Conservation (phyloP, 176 grass and related monocot species). For the Avena sativa region DNA sequence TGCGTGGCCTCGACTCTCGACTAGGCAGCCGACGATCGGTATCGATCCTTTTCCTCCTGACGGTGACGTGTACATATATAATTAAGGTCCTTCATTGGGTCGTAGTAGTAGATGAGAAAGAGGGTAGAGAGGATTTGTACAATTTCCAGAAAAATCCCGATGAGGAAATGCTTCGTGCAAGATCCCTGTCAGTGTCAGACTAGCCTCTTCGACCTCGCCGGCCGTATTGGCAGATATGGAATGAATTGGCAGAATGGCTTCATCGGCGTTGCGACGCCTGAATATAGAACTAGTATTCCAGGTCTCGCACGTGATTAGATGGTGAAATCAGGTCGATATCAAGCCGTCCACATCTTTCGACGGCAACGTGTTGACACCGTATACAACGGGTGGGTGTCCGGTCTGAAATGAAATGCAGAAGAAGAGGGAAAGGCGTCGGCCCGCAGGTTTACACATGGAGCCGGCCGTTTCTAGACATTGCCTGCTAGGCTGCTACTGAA, state of each 20-base stretch:
- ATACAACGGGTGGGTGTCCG: too few relatives aligned
- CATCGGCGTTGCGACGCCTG: background rate
- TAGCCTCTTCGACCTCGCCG: background rate
- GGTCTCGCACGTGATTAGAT: background rate
- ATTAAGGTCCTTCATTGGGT: background rate
- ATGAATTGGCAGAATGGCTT: background rate
- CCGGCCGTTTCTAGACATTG: too few relatives aligned
- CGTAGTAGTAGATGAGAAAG: constrained; percentile 2
- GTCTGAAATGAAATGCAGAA: too few relatives aligned
- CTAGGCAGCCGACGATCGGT: background rate
- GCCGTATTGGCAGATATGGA: background rate
- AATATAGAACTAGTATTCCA: background rate
- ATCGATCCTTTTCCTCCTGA: background rate
- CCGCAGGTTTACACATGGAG: too few relatives aligned
- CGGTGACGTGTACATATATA: constrained; percentile 19
- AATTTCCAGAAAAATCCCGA: background rate
- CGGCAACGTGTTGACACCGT: background rate
- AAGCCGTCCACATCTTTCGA: background rate
- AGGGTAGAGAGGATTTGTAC: background rate
- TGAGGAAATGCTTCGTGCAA: background rate
- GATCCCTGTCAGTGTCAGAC: background rate
- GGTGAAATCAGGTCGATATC: background rate
- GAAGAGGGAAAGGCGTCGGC: too few relatives aligned
- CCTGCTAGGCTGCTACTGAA: too few relatives aligned
- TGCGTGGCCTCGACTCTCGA: background rate